Conservation (phyloP, 108 stramenopile species). For the Skeletonema menzelii region DNA sequence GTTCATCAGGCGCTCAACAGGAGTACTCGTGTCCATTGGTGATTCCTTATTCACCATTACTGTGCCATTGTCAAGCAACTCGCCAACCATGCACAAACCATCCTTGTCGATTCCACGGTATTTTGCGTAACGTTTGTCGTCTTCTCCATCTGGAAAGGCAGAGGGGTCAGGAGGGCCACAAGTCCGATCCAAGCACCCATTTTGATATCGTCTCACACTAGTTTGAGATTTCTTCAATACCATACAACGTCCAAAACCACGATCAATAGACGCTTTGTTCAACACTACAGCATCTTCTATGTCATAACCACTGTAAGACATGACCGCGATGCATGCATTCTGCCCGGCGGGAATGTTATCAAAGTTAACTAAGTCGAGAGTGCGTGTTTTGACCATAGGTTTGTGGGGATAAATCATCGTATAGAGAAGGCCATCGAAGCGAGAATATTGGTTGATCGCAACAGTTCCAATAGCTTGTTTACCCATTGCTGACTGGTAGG, state of each 20-base stretch:
- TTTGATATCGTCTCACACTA: constrained; percentile 90
- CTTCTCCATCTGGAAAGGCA: constrained; percentile 68
- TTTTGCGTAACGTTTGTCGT: constrained; percentile 82
- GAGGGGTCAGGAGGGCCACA: constrained; percentile 75
- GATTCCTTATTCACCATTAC: constrained; percentile 95
- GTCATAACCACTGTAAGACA: constrained; percentile 99
- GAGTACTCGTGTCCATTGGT: constrained; percentile 62
- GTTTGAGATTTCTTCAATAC: constrained; percentile 84
- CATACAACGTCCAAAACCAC: constrained; percentile 97
- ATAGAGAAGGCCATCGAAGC: constrained; percentile 97
- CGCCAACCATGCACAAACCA: constrained; percentile 93
- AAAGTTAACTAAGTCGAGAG: constrained; percentile 95
- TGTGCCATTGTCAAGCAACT: constrained; percentile 74
- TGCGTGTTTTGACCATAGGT: constrained; percentile 95
- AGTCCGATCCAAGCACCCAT: constrained; percentile 90
- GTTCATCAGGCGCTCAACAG: constrained; percentile 45
- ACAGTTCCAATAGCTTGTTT: constrained; percentile 99
- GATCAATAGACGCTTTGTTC: constrained; percentile 97
- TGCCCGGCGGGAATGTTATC: constrained; percentile 98
- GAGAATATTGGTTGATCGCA: constrained; percentile 94
- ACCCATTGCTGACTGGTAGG: constrained; percentile 98
- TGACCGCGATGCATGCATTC: constrained; percentile 97
- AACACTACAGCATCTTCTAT: constrained; percentile 99
- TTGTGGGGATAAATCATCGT: constrained; percentile 98
- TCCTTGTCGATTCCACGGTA: constrained; percentile 90